Conservation (phyloP, 1,139 yeast species). For the Candida pseudoviswanathii region DNA sequence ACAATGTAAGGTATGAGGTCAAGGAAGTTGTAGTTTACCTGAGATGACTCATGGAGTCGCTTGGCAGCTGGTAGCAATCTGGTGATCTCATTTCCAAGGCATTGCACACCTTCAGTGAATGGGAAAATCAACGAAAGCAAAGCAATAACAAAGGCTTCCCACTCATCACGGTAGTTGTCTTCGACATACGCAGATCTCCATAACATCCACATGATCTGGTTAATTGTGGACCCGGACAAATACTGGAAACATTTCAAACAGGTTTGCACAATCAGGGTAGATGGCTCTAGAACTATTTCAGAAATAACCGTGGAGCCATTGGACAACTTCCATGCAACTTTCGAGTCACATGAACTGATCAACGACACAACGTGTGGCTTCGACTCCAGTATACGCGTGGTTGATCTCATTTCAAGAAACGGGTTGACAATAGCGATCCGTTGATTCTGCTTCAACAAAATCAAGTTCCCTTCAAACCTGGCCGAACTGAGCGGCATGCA, state of each 20-base stretch:
- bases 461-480: slow-evolving; percentile 43
- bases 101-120: slow-evolving; percentile 23
- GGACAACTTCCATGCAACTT: slow-evolving; percentile 26
- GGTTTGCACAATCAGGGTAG: slow-evolving; percentile 38
- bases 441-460: slow-evolving; percentile 31
- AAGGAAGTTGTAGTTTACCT: slow-evolving; percentile 40
- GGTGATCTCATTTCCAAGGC: slow-evolving; percentile 38
- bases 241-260: slow-evolving; percentile 54
- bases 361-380: slow-evolving; percentile 17
- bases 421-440: slow-evolving; percentile 61
- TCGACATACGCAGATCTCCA: slow-evolving; percentile 64
- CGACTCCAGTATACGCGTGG: slow-evolving; percentile 33
- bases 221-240: slow-evolving; percentile 59
- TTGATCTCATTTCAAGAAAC: slow-evolving; percentile 56
- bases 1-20: slow-evolving; percentile 65
- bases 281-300: slow-evolving; percentile 50
- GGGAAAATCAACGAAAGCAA: slow-evolving; percentile 53
- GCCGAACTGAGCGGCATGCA: slow-evolving; percentile 40
- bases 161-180: slow-evolving; percentile 49
- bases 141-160: slow-evolving; percentile 63
- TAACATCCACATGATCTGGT: slow-evolving; percentile 58
- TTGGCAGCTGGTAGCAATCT: slow-evolving; percentile 41
- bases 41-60: slow-evolving; percentile 27
- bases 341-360: slow-evolving; percentile 30
- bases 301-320: slow-evolving; percentile 31